Base-by-base conservation (phyloP, 2,329 filamentous ascomycete species). In the Diplodia corticola region DNA sequence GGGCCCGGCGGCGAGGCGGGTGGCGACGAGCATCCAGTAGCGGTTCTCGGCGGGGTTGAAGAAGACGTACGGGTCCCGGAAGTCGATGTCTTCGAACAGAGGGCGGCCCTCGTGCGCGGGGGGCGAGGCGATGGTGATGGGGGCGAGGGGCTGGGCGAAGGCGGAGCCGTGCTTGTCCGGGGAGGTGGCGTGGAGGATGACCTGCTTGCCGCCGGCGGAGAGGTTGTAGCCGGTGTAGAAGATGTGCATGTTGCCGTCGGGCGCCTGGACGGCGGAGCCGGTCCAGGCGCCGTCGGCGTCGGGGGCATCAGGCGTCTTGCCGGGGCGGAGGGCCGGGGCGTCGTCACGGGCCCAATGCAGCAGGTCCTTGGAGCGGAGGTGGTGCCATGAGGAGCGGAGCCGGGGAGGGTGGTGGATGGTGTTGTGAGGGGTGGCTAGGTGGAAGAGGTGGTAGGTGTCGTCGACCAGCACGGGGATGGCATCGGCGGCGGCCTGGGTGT, bases 11-110 rank as follows among this genome's bases (percentile, higher is more conserved):
- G 69, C 69, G 2, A 77, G 72, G n/a, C 77, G 72, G 4, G 76
- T 74, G 28, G 73, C 75, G 13, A 78, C 74, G n/a, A 78, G 71
- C 77, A 79, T 78, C 76, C 76, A 78, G 59, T 73, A 79, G n/a
- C 69, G 67, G 0, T 66, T 51, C 54, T 76, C 75, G 20, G 64
- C 65, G 0, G 67, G 67, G 67, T 77, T 76, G 67, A 69, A 77
- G 65, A 77, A 77, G 60, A 78, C 69, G 63, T 73, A 78, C 1
- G 77, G 75, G 66, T 78, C 77, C 30, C 77, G 73, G 68, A 78
- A 78, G 68, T 79, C 77, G 46, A 77, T 74, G 22, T 75, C 71
- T 50, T 78, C 77, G 55, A 72, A 75, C 57, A 66, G 67, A 7
- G 69, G 59, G 51, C n/a, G n/a, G n/a, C n/a, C n/a, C n/a, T 71